phyloP scores from a whole-genome alignment of 1,139 yeast genomes.

The Nakaseomyces uthaithaninus region DNA sequence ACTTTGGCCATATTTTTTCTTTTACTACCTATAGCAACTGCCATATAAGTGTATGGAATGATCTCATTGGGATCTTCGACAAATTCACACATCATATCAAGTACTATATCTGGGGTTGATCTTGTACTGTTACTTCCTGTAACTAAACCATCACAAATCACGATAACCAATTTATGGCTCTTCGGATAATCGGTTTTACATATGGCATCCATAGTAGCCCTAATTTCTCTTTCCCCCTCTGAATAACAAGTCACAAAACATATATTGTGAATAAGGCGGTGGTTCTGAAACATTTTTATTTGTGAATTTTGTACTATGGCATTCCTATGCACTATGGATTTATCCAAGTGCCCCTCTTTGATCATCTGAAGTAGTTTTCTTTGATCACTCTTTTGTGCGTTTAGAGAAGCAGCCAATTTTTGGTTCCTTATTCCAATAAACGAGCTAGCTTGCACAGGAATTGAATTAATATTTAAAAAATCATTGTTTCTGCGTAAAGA shows the following conservation, averaged over 20 bases:
- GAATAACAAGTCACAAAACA: conserved; percentile 90
- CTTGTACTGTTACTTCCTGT: conserved; percentile 86
- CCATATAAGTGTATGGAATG: conserved; percentile 77
- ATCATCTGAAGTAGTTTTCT: conserved; percentile 8
- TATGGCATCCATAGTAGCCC: conserved; percentile 83
- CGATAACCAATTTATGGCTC: conserved; percentile 77
- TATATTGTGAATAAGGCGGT: conserved; percentile 78
- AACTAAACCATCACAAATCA: conserved; percentile 87
- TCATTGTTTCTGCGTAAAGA: neutral
- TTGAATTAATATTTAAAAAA: neutral
- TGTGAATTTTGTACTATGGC: conserved; percentile 83
- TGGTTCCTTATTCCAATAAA: too few species aligned
- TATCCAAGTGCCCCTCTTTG: conserved; percentile 36
- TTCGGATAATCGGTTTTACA: conserved; percentile 93
- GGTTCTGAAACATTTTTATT: conserved; percentile 79
- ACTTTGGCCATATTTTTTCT: conserved; percentile 98
- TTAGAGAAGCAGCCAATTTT: too few species aligned
- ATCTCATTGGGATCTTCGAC: conserved; percentile 65
- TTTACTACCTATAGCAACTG: conserved; percentile 86
- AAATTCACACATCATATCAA: conserved; percentile 87
- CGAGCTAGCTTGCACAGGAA: too few species aligned
- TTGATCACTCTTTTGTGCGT: too few species aligned
- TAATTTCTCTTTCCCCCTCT: conserved; percentile 79
- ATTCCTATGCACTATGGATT: conserved; percentile 65
- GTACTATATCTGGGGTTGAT: conserved; percentile 81